Evolutionary conservation across 306 rosid species (phyloP).

Genomic region (Quercus rubra): DNA sequence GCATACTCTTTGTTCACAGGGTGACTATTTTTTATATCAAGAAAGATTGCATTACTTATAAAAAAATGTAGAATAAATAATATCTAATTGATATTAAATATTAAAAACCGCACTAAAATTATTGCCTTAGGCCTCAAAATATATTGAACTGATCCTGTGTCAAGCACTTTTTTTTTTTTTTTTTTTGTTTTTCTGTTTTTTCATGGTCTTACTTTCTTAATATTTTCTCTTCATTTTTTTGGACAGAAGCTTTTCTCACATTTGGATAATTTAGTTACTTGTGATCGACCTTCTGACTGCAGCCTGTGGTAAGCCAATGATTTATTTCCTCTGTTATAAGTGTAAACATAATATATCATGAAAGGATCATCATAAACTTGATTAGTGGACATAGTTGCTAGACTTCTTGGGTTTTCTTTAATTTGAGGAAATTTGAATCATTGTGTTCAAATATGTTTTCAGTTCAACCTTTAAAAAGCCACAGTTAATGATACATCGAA

Average conservation of each 20-base stretch:
- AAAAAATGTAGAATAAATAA: too few species aligned
- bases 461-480: not conserved
- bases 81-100: too few species aligned
- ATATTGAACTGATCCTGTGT: not conserved
- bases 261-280: slow-evolving; percentile 71
- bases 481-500: not conserved
- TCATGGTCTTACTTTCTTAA: not conserved
- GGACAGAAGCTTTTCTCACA: slow-evolving; percentile 74
- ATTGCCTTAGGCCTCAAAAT: too few species aligned
- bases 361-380: not conserved
- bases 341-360: not conserved
- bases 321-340: slow-evolving; percentile 12
- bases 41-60: too few species aligned
- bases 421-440: not conserved
- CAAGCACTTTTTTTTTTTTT: not conserved
- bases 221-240: slow-evolving; percentile 8
- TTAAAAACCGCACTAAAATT: too few species aligned
- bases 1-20: too few species aligned
- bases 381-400: not conserved
- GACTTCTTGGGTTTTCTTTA: not conserved
- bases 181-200: too few species aligned
- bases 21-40: too few species aligned
- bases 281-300: slow-evolving; percentile 70
- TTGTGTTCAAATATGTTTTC: not conserved
- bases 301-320: slow-evolving; percentile 63